These are phyloP conservation scores for Puccinellia tenuiflora DNA, from an alignment of 176 grass and related monocot species.

Conservation along the genomic window DNA sequence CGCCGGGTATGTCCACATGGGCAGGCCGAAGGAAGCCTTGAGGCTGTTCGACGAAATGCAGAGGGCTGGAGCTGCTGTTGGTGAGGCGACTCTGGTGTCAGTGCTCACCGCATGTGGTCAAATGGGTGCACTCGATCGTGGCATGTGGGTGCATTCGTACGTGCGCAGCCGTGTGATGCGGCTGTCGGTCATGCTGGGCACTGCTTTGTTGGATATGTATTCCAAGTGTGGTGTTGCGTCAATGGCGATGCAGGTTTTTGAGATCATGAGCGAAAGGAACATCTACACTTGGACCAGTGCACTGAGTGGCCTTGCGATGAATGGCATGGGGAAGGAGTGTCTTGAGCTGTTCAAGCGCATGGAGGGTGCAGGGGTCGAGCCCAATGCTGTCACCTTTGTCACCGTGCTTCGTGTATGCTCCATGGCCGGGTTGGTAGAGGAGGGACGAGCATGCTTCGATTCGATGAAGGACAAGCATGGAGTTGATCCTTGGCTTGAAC, in stretches of 20 bases:
- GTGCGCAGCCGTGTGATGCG: conserved; percentile 21
- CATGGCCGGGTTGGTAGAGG: conserved; percentile 52
- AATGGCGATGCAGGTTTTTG: conserved; percentile 58
- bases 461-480: conserved; percentile 43
- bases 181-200: conserved; percentile 60
- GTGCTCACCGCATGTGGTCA: conserved; percentile 61
- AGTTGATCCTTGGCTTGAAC: conserved; percentile 59
- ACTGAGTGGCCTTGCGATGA: conserved; percentile 58
- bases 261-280: conserved; percentile 61
- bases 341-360: conserved; percentile 63
- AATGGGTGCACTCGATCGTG: conserved; percentile 52
- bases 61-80: conserved; percentile 18
- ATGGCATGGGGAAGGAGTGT: conserved; percentile 58
- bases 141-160: conserved; percentile 52
- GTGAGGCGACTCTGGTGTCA: conserved; percentile 57
- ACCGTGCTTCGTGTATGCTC: conserved; percentile 65
- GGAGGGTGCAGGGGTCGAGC: conserved; percentile 28
- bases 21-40: conserved; percentile 49
- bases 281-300: conserved; percentile 70
- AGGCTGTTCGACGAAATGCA: conserved; percentile 60
- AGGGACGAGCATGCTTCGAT: conserved; percentile 51
- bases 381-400: conserved; percentile 68
- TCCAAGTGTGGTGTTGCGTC: conserved; percentile 52
- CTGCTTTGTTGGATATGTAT: conserved; percentile 78
- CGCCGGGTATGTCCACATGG: conserved; percentile 44